These are phyloP conservation scores for Podaxis sp. DNA, from an alignment of 768 basidiomycete genomes.

Conservation along the genomic window DNA sequence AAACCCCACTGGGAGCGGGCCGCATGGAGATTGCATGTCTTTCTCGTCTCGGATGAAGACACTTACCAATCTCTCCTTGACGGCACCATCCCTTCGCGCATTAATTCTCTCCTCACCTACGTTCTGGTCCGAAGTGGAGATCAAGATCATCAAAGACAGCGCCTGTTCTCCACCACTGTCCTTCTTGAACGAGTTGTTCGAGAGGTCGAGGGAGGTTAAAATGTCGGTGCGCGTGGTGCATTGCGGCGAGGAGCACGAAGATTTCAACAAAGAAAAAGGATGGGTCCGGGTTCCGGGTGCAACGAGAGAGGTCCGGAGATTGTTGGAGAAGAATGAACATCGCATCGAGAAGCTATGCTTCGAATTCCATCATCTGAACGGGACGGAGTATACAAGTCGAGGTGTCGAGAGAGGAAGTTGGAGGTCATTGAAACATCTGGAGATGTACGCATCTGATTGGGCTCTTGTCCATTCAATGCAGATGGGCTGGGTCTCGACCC, in stretches of 20 bases:
- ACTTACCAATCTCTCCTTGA: constrained; percentile 6
- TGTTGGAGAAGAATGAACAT: constrained; percentile 1
- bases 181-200: constrained; percentile 9
- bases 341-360: not conserved
- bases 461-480: not conserved
- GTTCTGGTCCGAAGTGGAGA: constrained; percentile 11
- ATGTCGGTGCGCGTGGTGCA: constrained; percentile 1
- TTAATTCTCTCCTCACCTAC: constrained; percentile 1
- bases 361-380: constrained; percentile 10
- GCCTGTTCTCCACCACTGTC: constrained; percentile 6
- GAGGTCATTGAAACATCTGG: constrained; percentile 1
- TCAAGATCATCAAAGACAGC: constrained; percentile 7
- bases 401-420: not conserved
- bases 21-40: not conserved
- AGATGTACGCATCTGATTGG: constrained; percentile 11
- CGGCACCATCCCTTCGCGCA: constrained; percentile 7
- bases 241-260: constrained; percentile 1
- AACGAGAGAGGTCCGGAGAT: not conserved
- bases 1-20: too few species aligned
- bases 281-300: not conserved
- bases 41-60: constrained; percentile 3
- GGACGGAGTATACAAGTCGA: constrained; percentile 4
- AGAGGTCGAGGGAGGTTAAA: not conserved
- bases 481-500: not conserved
- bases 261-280: constrained; percentile 1